Evolutionary conservation across 805 yeast genomes (phyloP).

Genomic region (Starmerella bombi): DNA sequence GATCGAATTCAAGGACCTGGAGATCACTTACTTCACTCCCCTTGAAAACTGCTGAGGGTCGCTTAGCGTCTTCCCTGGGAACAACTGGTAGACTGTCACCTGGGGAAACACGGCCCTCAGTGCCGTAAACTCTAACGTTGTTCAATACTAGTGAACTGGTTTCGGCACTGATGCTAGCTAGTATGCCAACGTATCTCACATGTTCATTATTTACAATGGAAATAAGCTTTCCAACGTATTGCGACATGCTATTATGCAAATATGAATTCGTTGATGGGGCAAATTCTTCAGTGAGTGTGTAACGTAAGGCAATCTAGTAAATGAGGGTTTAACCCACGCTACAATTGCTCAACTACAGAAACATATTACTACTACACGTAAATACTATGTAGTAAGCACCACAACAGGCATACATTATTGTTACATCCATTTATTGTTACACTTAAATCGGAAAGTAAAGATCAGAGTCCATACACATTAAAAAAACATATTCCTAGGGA

Average conservation of each 20-base stretch:
- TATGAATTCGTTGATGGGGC: no score
- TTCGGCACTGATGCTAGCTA: constrained; percentile 78
- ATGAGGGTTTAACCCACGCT: no score
- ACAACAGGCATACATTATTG: no score
- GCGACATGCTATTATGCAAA: constrained; percentile 50
- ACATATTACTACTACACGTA: no score
- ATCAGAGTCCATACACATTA: no score
- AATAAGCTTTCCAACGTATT: constrained; percentile 81
- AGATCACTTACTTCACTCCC: constrained; percentile 89
- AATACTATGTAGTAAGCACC: no score
- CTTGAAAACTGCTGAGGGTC: constrained; percentile 49
- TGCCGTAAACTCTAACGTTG: constrained; percentile 72
- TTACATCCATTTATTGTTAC: no score
- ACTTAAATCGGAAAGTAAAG: no score
- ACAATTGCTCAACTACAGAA: no score
- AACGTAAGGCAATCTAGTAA: no score
- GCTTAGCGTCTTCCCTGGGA: constrained; percentile 31
- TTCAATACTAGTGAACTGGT: constrained; percentile 77
- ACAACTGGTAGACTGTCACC: constrained; percentile 60
- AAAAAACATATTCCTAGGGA: no score
- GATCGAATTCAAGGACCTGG: constrained; percentile 56
- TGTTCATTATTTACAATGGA: constrained; percentile 67
- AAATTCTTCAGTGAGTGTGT: no score
- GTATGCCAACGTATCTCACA: constrained; percentile 75
- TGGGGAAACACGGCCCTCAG: constrained; percentile 75